Conservation (phyloP, 2,329 filamentous ascomycete species). For the Exophiala xenobiotica region DNA sequence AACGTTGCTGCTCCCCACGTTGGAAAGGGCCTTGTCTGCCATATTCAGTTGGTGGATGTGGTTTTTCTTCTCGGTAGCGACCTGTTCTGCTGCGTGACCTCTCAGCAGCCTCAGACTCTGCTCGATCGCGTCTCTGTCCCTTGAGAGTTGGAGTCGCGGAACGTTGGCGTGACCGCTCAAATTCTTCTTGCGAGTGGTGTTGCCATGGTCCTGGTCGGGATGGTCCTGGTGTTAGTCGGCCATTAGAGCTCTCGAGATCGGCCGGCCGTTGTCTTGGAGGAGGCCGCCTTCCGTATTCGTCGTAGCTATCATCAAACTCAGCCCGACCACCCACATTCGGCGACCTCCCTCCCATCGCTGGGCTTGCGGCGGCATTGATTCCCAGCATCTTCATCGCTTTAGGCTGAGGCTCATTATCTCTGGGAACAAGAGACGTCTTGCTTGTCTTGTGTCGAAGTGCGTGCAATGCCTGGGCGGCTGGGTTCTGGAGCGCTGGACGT, state of each 20-base stretch:
- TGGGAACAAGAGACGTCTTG: constrained; percentile 35
- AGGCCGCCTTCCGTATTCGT: constrained; percentile 8
- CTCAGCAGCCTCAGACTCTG: constrained; percentile 54
- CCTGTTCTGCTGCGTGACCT: constrained; percentile 56
- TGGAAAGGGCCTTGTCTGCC: constrained; percentile 8
- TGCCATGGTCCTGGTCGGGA: constrained; percentile 6
- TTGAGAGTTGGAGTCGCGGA: constrained; percentile 33
- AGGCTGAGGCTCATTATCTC: constrained; percentile 34
- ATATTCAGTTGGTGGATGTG: constrained; percentile 15
- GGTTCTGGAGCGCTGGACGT: constrained; percentile 36
- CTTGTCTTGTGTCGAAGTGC: constrained; percentile 44
- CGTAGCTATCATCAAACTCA: constrained; percentile 14
- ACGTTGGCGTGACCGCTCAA: constrained; percentile 20
- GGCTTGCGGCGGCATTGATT: constrained; percentile 27
- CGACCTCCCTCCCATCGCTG: constrained; percentile 11
- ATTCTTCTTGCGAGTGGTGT: constrained; percentile 14
- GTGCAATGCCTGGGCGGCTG: constrained; percentile 40
- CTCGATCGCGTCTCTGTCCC: constrained; percentile 47
- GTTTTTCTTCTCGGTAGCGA: constrained; percentile 50
- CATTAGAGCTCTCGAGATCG: constrained; percentile 16
- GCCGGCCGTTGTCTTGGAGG: constrained; percentile 13
- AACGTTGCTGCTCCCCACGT: constrained; percentile 14
- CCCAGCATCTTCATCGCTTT: constrained; percentile 46
- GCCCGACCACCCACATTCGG: constrained; percentile 9
- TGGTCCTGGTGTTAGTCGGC: constrained; percentile 15